Conservation (phyloP, 257 asterid species). For the Lithospermum erythrorhizon region DNA sequence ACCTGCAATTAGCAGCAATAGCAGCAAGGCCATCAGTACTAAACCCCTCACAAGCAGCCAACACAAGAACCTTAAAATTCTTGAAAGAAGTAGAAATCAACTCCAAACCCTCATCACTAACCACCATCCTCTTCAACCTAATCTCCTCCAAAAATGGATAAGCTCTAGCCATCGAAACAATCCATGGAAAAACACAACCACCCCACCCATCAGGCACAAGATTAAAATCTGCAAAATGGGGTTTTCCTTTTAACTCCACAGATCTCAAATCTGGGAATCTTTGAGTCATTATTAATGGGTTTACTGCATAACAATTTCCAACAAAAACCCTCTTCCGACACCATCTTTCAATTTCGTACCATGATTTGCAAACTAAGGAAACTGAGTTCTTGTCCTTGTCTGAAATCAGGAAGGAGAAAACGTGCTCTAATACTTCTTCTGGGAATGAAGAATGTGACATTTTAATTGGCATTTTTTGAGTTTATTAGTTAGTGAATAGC, state of each 20-base stretch:
- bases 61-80: conserved; percentile 66
- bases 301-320: conserved; percentile 82
- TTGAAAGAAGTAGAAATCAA: conserved; percentile 63
- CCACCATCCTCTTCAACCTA: conserved; percentile 82
- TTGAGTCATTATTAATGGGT: conserved; percentile 58
- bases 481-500: no score
- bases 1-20: conserved; percentile 96
- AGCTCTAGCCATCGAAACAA: conserved; percentile 52
- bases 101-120: conserved; percentile 69
- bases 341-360: conserved; percentile 91
- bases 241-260: conserved; percentile 79
- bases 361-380: conserved; percentile 78
- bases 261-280: conserved; percentile 71
- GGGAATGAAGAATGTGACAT: conserved; percentile 73
- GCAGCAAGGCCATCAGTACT: conserved; percentile 80
- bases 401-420: conserved; percentile 49
- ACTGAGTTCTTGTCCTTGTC: conserved; percentile 76
- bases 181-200: conserved; percentile 61
- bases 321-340: conserved; percentile 64
- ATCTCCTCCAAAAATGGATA: conserved; percentile 82
- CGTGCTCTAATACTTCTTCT: conserved; percentile 84
- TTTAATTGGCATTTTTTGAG: neutral
- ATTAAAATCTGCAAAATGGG: conserved; percentile 89
- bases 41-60: conserved; percentile 74
- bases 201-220: conserved; percentile 97